phyloP scores from a whole-genome alignment of 129 eudicot species.

The Helianthus annuus region DNA sequence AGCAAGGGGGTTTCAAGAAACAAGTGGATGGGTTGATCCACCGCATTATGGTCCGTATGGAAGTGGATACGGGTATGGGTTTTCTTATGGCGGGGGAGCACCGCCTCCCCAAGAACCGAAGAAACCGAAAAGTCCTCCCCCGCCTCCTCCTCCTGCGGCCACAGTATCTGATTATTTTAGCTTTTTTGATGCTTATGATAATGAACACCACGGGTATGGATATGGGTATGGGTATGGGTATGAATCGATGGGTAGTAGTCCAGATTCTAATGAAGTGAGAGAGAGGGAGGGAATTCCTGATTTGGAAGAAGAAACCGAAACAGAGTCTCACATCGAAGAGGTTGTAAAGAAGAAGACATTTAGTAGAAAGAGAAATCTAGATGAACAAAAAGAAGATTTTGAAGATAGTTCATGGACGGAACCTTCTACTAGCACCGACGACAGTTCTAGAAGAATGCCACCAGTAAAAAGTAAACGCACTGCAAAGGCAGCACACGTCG shows the following conservation, averaged over 20 bases:
- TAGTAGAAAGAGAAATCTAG: conserved; percentile 34
- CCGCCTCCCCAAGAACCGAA: conserved; percentile 36
- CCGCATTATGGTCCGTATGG: conserved; percentile 43
- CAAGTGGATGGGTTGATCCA: conserved; percentile 35
- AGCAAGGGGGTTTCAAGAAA: conserved; percentile 42
- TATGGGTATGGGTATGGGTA: conserved; percentile 41
- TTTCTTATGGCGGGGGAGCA: conserved; percentile 33
- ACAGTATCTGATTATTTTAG: conserved; percentile 75
- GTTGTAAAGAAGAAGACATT: conserved; percentile 36
- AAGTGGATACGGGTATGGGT: conserved; percentile 55
- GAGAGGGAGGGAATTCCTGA: conserved; percentile 96
- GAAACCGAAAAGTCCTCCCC: conserved; percentile 50
- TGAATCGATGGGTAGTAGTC: conserved; percentile 73
- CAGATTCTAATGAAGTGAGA: conserved; percentile 89
- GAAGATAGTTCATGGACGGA: conserved; percentile 26
- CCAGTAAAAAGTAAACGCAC: conserved; percentile 36
- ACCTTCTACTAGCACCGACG: conserved; percentile 31
- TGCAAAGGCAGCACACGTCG: conserved; percentile 27
- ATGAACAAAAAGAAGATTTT: conserved; percentile 29
- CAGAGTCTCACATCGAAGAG: conserved; percentile 52
- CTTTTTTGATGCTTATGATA: conserved; percentile 62
- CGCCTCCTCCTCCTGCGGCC: conserved; percentile 70
- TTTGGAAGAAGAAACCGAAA: conserved; percentile 94
- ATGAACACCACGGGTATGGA: conserved; percentile 34
- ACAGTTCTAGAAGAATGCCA: conserved; percentile 37